phyloP scores from a whole-genome alignment of 1,139 yeast species.

The Pneumocystis sp. region DNA sequence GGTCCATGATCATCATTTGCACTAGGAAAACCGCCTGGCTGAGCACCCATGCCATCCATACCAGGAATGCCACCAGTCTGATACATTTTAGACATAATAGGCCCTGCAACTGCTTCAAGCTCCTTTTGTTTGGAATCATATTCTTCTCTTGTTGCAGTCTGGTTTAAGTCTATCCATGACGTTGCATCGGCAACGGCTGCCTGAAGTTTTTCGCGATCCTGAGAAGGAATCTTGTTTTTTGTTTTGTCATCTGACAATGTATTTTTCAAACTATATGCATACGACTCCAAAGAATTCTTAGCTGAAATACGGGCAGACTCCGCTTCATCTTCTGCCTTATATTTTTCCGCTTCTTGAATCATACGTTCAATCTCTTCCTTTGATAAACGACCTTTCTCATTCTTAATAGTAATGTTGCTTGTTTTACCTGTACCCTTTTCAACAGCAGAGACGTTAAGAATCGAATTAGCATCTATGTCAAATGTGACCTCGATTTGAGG shows the following conservation, averaged over 20 bases:
- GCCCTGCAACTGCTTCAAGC: constrained; percentile 85
- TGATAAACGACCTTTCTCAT: constrained; percentile 92
- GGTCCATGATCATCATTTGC: constrained; percentile 42
- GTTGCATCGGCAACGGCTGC: constrained; percentile 76
- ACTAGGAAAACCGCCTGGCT: constrained; percentile 34
- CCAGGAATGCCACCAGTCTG: constrained; percentile 54
- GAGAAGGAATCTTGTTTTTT: constrained; percentile 68
- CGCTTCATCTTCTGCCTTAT: constrained; percentile 71
- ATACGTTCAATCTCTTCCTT: constrained; percentile 89
- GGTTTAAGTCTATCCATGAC: constrained; percentile 77
- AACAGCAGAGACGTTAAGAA: constrained; percentile 82
- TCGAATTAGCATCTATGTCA: constrained; percentile 86
- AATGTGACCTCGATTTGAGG: constrained; percentile 90
- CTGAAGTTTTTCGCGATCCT: constrained; percentile 64
- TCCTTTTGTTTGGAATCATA: constrained; percentile 82
- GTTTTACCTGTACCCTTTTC: constrained; percentile 82
- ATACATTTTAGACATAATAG: constrained; percentile 86
- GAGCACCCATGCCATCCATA: constrained; percentile 33
- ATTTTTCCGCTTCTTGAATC: constrained; percentile 84
- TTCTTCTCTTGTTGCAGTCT: constrained; percentile 78
- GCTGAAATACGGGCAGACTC: constrained; percentile 62
- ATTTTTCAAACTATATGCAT: constrained; percentile 80
- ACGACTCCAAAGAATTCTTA: constrained; percentile 85
- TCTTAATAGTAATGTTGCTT: constrained; percentile 68
- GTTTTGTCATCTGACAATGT: constrained; percentile 64